phyloP scores from a whole-genome alignment of 257 asterid genomes.

The Ajuga chamaepitys region DNA sequence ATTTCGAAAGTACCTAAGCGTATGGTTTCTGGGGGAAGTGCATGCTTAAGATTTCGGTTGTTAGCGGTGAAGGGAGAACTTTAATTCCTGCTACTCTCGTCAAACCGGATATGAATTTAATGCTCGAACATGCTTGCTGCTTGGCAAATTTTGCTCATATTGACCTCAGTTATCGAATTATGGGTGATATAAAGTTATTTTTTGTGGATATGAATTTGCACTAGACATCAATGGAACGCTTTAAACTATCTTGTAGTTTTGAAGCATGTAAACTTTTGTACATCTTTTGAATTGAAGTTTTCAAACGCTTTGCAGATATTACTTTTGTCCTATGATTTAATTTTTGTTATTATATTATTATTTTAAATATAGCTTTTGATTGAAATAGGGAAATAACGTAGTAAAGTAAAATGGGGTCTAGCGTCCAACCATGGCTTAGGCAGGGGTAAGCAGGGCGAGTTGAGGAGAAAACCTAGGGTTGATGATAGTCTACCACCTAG shows the following conservation, averaged over 20 bases:
- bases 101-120: neutral
- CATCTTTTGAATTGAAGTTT: neutral
- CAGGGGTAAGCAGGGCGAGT: too few relatives aligned
- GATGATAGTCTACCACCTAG: too few relatives aligned
- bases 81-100: neutral
- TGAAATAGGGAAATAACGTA: neutral
- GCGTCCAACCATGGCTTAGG: too few relatives aligned
- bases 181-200: neutral
- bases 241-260: neutral
- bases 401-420: too few relatives aligned
- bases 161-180: neutral
- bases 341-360: neutral
- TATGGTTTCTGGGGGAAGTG: neutral
- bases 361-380: too few relatives aligned
- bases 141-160: neutral
- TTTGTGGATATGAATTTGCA: neutral
- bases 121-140: neutral
- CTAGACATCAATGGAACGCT: neutral
- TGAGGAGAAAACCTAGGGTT: too few relatives aligned
- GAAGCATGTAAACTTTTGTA: neutral
- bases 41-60: conserved; percentile 1
- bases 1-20: neutral
- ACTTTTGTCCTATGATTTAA: neutral
- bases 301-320: neutral
- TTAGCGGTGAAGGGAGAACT: neutral